These are phyloP conservation scores for Coelastrella sp. DNA, from an alignment of 139 green algal genomes.

Conservation along the genomic window DNA sequence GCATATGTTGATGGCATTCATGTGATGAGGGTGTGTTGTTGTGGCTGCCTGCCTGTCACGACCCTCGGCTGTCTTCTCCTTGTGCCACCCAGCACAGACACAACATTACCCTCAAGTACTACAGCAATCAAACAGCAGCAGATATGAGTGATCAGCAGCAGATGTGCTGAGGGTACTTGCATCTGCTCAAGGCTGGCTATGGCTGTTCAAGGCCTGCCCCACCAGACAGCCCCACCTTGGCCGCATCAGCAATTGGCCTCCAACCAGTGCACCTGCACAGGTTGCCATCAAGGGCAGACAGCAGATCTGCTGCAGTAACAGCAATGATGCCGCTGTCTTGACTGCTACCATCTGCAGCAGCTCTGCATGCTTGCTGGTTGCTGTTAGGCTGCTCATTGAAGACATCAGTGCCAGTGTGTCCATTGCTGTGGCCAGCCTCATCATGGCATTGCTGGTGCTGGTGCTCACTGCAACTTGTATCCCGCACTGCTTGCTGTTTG, in stretches of 20 bases:
- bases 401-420: not conserved
- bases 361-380: conserved; percentile 12
- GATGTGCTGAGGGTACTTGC: not conserved
- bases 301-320: conserved; percentile 36
- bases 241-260: conserved; percentile 75
- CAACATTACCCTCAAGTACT: not conserved
- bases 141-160: not conserved
- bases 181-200: too few relatives aligned
- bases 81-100: not conserved
- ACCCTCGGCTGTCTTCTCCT: too few relatives aligned
- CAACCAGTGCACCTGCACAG: conserved; percentile 88
- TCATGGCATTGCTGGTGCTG: not conserved
- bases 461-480: not conserved
- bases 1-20: too few relatives aligned
- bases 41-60: too few relatives aligned
- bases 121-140: too few relatives aligned
- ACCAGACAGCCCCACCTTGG: conserved; percentile 44
- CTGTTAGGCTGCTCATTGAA: not conserved
- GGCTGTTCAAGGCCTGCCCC: not conserved
- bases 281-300: conserved; percentile 80
- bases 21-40: too few relatives aligned
- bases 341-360: conserved; percentile 26
- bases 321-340: not conserved
- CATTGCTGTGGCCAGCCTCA: not conserved
- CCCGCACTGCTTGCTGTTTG: not conserved